phyloP scores from a whole-genome alignment of 768 basidiomycete species.

The Suillus placidus region DNA sequence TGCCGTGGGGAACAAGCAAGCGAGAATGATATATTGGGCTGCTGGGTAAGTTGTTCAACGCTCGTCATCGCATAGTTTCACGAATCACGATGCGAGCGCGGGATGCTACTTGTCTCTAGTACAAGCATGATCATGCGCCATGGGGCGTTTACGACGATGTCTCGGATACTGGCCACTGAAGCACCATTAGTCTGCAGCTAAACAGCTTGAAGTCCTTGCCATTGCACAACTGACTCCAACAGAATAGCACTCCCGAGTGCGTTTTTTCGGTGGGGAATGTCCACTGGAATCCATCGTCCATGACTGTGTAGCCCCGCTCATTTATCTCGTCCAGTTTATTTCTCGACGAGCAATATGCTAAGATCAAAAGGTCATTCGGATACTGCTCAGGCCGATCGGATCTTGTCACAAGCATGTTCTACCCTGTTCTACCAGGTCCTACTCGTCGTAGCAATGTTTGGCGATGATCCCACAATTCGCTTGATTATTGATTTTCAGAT shows the following conservation, averaged over 20 bases:
- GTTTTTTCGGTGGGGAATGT: not conserved
- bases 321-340: no score
- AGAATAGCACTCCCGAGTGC: not conserved
- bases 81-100: not conserved
- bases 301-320: not conserved
- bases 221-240: not conserved
- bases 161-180: not conserved
- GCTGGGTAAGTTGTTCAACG: not conserved
- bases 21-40: not conserved
- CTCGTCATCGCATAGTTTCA: not conserved
- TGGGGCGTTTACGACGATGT: not conserved
- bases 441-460: no score
- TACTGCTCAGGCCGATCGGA: not conserved
- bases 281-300: not conserved
- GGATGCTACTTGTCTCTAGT: not conserved
- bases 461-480: not conserved
- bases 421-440: not conserved
- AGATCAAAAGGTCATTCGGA: not conserved
- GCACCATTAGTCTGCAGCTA: not conserved
- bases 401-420: not conserved
- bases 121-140: not conserved
- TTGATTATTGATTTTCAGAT: not conserved
- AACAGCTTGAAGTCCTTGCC: not conserved
- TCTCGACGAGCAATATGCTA: no score
- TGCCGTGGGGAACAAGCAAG: not conserved